Evolutionary conservation across 768 basidiomycete species (phyloP).

Genomic region (Russula ochroleuca): DNA sequence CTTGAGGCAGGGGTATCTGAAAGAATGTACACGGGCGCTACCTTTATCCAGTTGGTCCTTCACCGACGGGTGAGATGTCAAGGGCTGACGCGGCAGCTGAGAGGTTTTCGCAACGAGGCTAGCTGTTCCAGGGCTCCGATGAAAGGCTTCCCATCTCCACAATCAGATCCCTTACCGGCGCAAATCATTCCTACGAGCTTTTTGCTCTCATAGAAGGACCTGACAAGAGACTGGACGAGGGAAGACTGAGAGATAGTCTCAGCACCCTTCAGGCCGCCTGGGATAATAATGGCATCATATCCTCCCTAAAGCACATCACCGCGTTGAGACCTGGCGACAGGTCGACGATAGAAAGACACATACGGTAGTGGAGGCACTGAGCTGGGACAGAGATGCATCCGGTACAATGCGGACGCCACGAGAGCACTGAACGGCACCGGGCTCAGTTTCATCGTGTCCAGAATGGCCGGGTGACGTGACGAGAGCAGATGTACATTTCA

Average conservation of each 20-base stretch:
- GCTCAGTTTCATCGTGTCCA: neutral
- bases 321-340: neutral
- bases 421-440: conserved; percentile 10
- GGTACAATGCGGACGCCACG: conserved; percentile 25
- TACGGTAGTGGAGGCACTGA: conserved; percentile 13
- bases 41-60: conserved; percentile 53
- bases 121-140: neutral
- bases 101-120: conserved; percentile 56
- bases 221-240: conserved; percentile 59
- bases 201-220: conserved; percentile 47
- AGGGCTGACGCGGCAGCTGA: conserved; percentile 52
- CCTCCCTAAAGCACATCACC: conserved; percentile 43
- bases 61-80: conserved; percentile 79
- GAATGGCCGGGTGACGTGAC: conserved; percentile 34
- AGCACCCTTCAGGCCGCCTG: conserved; percentile 76
- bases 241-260: conserved; percentile 59
- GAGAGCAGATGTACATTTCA: conserved; percentile 62
- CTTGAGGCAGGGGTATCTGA: neutral
- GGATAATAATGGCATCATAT: conserved; percentile 68
- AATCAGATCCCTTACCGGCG: conserved; percentile 51
- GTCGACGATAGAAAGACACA: neutral
- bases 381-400: conserved; percentile 12
- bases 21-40: conserved; percentile 30
- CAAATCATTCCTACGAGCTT: conserved; percentile 82
- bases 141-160: neutral